Base-by-base conservation (phyloP, 2,329 filamentous ascomycete genomes). In the Colletotrichum filicis region DNA sequence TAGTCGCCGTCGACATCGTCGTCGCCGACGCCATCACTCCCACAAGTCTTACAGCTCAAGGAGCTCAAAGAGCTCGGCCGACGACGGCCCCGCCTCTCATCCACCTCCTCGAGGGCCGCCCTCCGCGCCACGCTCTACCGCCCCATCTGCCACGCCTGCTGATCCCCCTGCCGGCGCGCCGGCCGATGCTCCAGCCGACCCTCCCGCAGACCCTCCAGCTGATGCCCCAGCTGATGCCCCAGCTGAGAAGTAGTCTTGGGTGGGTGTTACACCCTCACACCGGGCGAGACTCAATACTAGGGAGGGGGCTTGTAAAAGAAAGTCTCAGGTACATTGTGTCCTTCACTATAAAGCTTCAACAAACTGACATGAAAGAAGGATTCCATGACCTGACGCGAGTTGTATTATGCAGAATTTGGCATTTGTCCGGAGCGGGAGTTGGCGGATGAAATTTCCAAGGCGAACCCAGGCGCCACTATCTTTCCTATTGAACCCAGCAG, bases 61-160 rank as follows among this genome's bases (percentile, higher is more conserved):
- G 74, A 78, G 77, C 82, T 81, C 83, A 28, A 76, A 82, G 78
- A 35, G 86, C 83, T 79, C 78, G 30, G 57, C 71, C 5, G 74
- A 75, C 24, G 65, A 57, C 8, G 60, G 69, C 46, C 57, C 60
- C 8, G 46, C 58, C 7, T 68, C 71, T 2, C 52, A 61, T 30
- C 66, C 73, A 26, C 35, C 68, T 12, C 57, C 53, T n/a, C 63
- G 58, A 22, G 53, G 49, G 8, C 63, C 30, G 57, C 68, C 60
- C 11, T 35, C 70, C 22, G 59, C 59, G 8, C 42, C 42, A 49
- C 42, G 42, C 42, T 49, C 42, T 22, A 22, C 42, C 42, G 42
- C 42, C 19, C 42, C 42, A 8, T 49, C 42, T 24, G 56, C 70
- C 16, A n/a, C 70, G 12, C 58, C 66, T 8, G 32, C 35, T 53